phyloP scores from a whole-genome alignment of 768 basidiomycete species.

The Lyophyllum atratum region DNA sequence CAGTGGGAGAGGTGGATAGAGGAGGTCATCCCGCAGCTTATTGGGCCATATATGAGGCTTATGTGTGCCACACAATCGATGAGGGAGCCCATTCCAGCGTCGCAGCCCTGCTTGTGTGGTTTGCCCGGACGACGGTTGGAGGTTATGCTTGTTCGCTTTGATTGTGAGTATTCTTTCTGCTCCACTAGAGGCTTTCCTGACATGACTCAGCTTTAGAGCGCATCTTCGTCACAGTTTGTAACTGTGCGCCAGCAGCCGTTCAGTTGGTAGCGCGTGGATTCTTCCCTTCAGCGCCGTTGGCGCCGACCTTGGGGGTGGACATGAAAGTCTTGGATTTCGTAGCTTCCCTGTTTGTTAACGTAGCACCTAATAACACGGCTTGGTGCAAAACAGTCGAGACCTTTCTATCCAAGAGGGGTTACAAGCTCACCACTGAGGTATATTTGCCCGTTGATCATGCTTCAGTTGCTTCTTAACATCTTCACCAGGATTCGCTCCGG shows the following conservation, averaged over 20 bases:
- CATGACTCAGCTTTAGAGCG: too few species aligned
- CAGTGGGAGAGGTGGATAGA: background rate
- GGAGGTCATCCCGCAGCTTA: background rate
- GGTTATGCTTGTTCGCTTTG: too few species aligned
- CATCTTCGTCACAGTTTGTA: too few species aligned
- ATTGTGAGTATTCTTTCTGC: too few species aligned
- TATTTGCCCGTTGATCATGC: too few species aligned
- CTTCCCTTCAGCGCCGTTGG: conserved; percentile 29
- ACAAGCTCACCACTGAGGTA: conserved; percentile 14
- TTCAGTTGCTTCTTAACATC: too few species aligned
- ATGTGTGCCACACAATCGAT: background rate
- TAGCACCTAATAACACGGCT: conserved; percentile 28
- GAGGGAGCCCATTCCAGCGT: background rate
- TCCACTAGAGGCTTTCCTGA: too few species aligned
- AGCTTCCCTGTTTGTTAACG: conserved; percentile 21
- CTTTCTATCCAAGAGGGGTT: conserved; percentile 19
- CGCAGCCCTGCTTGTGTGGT: too few species aligned
- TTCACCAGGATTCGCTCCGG: too few species aligned
- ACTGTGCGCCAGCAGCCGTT: too few species aligned
- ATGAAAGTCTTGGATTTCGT: conserved; percentile 30
- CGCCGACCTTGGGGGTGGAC: conserved; percentile 33
- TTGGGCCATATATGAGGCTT: background rate
- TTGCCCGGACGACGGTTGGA: too few species aligned
- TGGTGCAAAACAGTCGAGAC: conserved; percentile 28
- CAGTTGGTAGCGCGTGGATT: too few species aligned